Conservation (phyloP, 2,329 filamentous ascomycete species). For the Orbilia oligospora region DNA sequence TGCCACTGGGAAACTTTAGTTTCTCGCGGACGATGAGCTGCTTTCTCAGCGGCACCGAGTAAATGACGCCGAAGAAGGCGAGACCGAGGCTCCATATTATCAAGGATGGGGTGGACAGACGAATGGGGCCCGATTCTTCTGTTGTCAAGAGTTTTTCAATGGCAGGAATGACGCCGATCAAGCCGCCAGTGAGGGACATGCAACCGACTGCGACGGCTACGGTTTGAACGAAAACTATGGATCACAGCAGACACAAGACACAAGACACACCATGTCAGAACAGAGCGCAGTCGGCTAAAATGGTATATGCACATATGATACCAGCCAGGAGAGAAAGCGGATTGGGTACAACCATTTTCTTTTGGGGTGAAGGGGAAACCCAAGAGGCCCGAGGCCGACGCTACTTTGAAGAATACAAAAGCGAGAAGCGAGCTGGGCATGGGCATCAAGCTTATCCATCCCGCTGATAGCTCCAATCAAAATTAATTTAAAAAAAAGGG, state of each 20-base stretch:
- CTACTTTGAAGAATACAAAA: constrained; percentile 86
- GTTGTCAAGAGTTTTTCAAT: constrained; percentile 85
- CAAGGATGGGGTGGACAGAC: constrained; percentile 80
- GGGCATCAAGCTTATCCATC: constrained; percentile 88
- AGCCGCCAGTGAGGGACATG: constrained; percentile 95
- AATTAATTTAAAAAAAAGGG: too few species aligned
- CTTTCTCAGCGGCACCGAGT: constrained; percentile 86
- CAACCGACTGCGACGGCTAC: constrained; percentile 96
- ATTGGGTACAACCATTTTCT: constrained; percentile 75
- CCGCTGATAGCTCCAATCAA: constrained; percentile 64
- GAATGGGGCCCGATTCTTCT: constrained; percentile 83
- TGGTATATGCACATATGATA: neutral
- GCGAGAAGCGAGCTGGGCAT: constrained; percentile 96
- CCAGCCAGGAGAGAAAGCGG: neutral
- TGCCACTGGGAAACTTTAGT: constrained; percentile 93
- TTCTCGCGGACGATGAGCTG: constrained; percentile 95
- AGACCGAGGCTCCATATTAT: constrained; percentile 92
- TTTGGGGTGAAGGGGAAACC: constrained; percentile 89
- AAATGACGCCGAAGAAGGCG: constrained; percentile 96
- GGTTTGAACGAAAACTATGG: constrained; percentile 87
- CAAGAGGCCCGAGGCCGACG: constrained; percentile 77
- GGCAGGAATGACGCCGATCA: constrained; percentile 83
- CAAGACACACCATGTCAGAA: neutral
- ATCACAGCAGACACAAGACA: neutral
- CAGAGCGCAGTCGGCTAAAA: neutral